Evolutionary conservation across 306 rosid species (phyloP), one percentile per base, ranked within the genome.

Genomic region (Begonia loranthoides): DNA sequence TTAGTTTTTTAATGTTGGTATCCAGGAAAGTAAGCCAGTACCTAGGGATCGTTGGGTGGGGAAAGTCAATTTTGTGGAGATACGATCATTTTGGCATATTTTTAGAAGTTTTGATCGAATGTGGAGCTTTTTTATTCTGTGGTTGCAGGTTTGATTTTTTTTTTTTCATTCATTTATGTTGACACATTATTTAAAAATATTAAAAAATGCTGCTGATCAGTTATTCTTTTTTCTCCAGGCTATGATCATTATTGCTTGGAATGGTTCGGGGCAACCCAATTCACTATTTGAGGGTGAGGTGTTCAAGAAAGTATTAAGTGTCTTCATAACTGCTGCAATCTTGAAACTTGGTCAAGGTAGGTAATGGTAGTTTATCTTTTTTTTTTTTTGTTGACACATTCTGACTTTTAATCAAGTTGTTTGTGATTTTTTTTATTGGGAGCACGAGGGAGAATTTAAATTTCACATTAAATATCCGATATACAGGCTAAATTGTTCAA

Each of bases 21-120:
- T 70, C 44, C 86, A 90, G 95, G 95, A 78, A 63, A 66, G 48
- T 55, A 90, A 78, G 65, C 71, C 80, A 40, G 53, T 60, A 46
- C 49, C 58, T 48, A 70, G 57, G 59, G 94, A 78, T 73, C 76
- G 76, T 72, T 85, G 97, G 97, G 86, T 85, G 50, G 97, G 95
- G 65, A 90, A 90, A 74, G 97, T 67, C 22, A 82, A 85, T 63
- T 90, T 90, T 51, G 97, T 90, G 54, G 97, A 90, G 84, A 85
- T 90, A 63, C 76, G 95, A 67, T 79, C 97, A 40, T 90, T 82
- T 76, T 82, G 92, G 94, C 97, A 90, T 78, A 46, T 83, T 61
- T 90, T 85, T 73, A 74, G 97, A 82, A 90, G 97, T 80, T 90
- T 90, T 76, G 97, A 90, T 49, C 87, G 97, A 51, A 79, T 90